Base-by-base conservation (phyloP, 352 stramenopile genomes). In the Phytophthora syringae region DNA sequence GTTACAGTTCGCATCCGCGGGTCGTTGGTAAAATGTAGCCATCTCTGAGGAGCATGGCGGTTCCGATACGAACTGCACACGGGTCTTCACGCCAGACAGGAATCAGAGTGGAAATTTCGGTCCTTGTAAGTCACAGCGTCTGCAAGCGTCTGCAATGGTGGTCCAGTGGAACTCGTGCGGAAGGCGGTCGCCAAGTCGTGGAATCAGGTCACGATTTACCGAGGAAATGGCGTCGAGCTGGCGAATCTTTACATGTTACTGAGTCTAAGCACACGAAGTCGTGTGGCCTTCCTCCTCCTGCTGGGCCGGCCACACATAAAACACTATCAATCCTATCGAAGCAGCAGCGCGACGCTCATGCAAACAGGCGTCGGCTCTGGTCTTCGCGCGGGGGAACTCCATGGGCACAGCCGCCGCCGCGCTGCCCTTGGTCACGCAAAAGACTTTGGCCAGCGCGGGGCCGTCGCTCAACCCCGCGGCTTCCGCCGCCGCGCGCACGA, bases 321-420 rank as follows among this genome's bases (percentile, higher is more conserved):
- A n/a, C 52, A 66, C 57, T 70, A 76, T 74, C 42, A 64, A 62
- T 70, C 56, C 60, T n/a, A n/a, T n/a, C n/a, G n/a, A n/a, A 76
- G 42, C 20, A 73, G 28, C 18, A 20, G 20, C 21, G 43, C 9
- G 28, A 20, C 9, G 7, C 48, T 77, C 64, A 79, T 43, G 68
- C 71, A 59, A 80, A 80, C 11, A 80, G 42, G 1, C 69, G 67
- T 18, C 48, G 60, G 44, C 64, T 64, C 36, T 72, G 64, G 58
- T 71, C 77, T 52, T 80, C 67, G 22, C 55, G 55, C 2, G 67
- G 64, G 72, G 72, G 43, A 80, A 80, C 39, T 74, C 70, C 72
- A 80, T 80, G 13, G 72, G 72, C 43, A 77, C 64, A 4, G 72
- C 72, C 3, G 60, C 52, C 0, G 60, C 60, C 5, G 62, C 68